A percentile compares a stretch with the other conserved stretches of the same genome.
phyloP scores from a whole-genome alignment of 2,329 filamentous ascomycete species.

The Coniochaeta ligniaria region DNA sequence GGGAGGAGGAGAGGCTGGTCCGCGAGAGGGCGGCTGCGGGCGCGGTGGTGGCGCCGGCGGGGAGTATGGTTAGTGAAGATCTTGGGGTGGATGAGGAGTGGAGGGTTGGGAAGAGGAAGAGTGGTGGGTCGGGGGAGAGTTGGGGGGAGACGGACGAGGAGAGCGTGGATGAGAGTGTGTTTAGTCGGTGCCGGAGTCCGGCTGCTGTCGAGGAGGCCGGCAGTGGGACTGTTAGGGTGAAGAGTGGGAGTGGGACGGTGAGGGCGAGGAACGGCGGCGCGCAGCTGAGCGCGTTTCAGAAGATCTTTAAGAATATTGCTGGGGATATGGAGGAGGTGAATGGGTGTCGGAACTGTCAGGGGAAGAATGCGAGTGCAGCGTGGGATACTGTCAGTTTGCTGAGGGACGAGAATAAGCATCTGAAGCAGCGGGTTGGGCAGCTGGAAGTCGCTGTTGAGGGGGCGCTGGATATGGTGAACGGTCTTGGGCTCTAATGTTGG shows the following conservation, averaged over 20 bases:
- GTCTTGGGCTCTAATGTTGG: conserved; percentile 41
- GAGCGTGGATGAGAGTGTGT: conserved; percentile 45
- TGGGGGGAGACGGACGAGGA: conserved; percentile 11
- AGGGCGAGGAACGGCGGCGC: conserved; percentile 16
- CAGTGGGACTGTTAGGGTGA: not conserved
- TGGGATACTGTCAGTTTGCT: conserved; percentile 59
- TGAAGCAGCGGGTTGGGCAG: conserved; percentile 52
- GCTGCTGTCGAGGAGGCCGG: conserved; percentile 18
- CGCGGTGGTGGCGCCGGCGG: conserved; percentile 17
- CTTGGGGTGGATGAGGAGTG: conserved; percentile 38
- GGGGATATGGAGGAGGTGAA: conserved; percentile 23
- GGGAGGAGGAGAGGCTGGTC: conserved; percentile 26
- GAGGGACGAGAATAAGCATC: conserved; percentile 52
- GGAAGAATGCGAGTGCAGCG: conserved; percentile 50
- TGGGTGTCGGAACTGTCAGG: conserved; percentile 49
- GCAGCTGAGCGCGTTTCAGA: conserved; percentile 39
- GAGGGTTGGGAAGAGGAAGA: conserved; percentile 26
- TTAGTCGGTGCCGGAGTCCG: conserved; percentile 53
- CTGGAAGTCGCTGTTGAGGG: conserved; percentile 55
- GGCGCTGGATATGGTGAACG: conserved; percentile 52
- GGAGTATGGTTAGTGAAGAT: conserved; percentile 42
- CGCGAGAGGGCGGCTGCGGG: not conserved
- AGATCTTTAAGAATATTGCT: conserved; percentile 37
- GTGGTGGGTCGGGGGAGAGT: conserved; percentile 7
- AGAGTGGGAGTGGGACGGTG: conserved; percentile 11